Conservation (phyloP, 2,329 filamentous ascomycete genomes). For the Coleophoma eucalyptorum region DNA sequence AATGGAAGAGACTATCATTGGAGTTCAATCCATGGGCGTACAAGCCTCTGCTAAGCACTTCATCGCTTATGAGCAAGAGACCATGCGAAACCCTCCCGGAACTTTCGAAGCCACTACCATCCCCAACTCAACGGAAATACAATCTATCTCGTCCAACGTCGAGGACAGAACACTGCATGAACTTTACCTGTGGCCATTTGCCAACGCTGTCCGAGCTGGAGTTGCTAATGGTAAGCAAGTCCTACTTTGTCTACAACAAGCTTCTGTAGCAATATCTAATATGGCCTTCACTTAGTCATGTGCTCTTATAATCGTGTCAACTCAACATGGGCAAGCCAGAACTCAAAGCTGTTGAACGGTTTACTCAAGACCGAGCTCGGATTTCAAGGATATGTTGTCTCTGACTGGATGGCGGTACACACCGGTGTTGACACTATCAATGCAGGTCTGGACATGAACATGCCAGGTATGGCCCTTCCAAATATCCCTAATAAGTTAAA, state of each 20-base stretch:
- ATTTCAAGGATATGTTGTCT: slow-evolving; percentile 40
- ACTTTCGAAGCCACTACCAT: slow-evolving; percentile 31
- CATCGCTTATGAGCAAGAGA: slow-evolving; percentile 75
- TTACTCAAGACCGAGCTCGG: slow-evolving; percentile 46
- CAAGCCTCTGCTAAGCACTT: slow-evolving; percentile 59
- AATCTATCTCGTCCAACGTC: slow-evolving; percentile 42
- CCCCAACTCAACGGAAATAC: slow-evolving; percentile 15
- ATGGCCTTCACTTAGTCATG: slow-evolving; percentile 56
- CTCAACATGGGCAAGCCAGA: slow-evolving; percentile 43
- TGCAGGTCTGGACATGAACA: slow-evolving; percentile 41
- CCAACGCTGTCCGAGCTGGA: slow-evolving; percentile 56
- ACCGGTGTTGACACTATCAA: slow-evolving; percentile 33
- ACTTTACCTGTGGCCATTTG: slow-evolving; percentile 79
- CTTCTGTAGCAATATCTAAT: not conserved
- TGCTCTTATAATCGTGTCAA: slow-evolving; percentile 66
- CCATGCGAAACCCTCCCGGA: slow-evolving; percentile 16
- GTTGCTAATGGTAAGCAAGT: slow-evolving; percentile 48
- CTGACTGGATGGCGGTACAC: slow-evolving; percentile 38
- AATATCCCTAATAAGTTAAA: not conserved
- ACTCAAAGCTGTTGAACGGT: slow-evolving; percentile 38
- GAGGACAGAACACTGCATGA: slow-evolving; percentile 72
- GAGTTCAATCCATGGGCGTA: slow-evolving; percentile 66
- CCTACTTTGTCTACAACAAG: not conserved
- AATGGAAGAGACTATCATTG: slow-evolving; percentile 33
- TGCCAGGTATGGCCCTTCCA: slow-evolving; percentile 30